Evolutionary conservation across 179 eudicot genomes (phyloP), one percentile per base, ranked within the genome.

Genomic region (Beta lomatogona): DNA sequence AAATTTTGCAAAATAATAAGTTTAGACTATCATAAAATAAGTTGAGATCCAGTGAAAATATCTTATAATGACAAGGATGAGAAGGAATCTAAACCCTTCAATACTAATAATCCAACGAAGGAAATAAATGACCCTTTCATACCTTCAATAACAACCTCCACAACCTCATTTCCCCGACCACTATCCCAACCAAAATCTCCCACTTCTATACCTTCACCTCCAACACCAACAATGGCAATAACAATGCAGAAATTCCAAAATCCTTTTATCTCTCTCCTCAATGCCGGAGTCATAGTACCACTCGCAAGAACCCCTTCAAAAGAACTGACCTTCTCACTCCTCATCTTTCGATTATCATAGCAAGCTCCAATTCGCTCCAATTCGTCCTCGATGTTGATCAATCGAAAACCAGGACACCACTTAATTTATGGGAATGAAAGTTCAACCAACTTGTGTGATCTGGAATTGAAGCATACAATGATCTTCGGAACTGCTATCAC

Each of bases 381-480:
- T 36, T 36, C 46, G 72, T 84, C 9, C 87, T 91, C 70, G 89
- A 88, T 57, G 79, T 89, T 54, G 87, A 87, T 11, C 80, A 66
- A 50, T 64, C 88, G 57, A 80, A 86, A 71, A 73, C 25, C 53
- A 77, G 31, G 57, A 86, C 92, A 22, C 82, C 90, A 6, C 44
- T 85, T 1, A 25, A 3, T 5, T 73, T 79, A 1, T 71, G 79
- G 71, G 86, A 88, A 41, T 65, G 82, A 19, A 88, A 83, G 77
- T n/a, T 87, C 60, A 13, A 80, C 76, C 76, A 79, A 10, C 78
- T 93, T 64, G 15, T 86, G 9, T 69, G 64, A 44, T 74, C 82
- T 2, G 91, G 91, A 5, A 74, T 75, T 6, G 92, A 90, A 8
- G 93, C 93, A 67, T 77, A 82, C 14, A 74, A 79, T n/a, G 95